Percentiles rank a stretch among this genome's conserved stretches.
These are phyloP conservation scores for Protea cynaroides DNA, from an alignment of 164 flowering plant species.

Conservation along the genomic window DNA sequence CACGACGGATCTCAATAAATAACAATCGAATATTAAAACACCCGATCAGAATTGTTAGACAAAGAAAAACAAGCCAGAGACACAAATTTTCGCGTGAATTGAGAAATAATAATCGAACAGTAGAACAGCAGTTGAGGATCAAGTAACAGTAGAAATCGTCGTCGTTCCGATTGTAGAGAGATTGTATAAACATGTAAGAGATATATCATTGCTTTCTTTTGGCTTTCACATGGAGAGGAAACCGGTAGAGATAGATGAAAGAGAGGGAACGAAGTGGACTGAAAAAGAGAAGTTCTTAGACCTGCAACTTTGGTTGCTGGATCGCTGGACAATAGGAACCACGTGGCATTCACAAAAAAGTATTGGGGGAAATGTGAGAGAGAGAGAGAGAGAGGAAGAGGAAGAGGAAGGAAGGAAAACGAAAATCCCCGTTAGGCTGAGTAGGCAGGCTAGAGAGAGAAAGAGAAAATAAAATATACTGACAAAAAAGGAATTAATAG, in stretches of 20 bases:
- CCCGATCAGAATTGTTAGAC: not conserved
- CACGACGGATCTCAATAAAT: not conserved
- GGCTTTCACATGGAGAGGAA: constrained; percentile 4
- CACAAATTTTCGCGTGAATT: not conserved
- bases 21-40: not conserved
- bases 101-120: not conserved
- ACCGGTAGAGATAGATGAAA: not conserved
- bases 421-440: too few relatives aligned
- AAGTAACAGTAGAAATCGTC: not conserved
- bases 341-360: not conserved
- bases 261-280: constrained; percentile 6
- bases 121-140: not conserved
- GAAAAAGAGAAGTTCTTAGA: not conserved
- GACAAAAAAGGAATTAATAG: too few relatives aligned
- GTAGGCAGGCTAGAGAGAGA: too few relatives aligned
- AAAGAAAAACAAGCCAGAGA: too few relatives aligned
- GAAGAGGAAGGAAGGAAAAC: too few relatives aligned
- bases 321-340: not conserved
- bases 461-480: too few relatives aligned
- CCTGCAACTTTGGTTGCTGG: not conserved
- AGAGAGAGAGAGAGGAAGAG: not conserved
- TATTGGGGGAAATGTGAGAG: not conserved
- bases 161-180: not conserved
- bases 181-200: not conserved
- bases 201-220: constrained; percentile 1